Evolutionary conservation across 345 rosid genomes (phyloP), one percentile per base, ranked within the genome.

Genomic region (Excoecaria agallocha): DNA sequence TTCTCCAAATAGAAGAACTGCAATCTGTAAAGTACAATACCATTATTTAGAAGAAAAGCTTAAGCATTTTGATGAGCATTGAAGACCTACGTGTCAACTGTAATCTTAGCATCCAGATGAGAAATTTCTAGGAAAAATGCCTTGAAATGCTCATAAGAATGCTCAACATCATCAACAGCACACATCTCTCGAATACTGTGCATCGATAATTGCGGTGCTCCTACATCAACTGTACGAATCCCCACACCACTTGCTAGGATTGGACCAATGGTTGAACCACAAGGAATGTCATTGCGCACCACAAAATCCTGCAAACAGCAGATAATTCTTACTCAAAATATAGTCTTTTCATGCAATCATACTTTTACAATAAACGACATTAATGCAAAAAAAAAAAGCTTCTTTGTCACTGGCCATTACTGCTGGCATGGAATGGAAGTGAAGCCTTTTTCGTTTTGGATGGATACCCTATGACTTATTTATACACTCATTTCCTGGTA

Each of bases 101-200:
- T 74, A 68, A 95, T 84, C 83, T 88, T 87, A 12, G 84, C 70
- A 69, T 95, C 97, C 66, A 95, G 89, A 74, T 74, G 75, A 79
- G 96, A 72, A 81, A 86, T 83, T 38, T 89, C 97, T 66, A 73
- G 78, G 83, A 91, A 95, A 69, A 87, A 93, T 71, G 94, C 98
- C 90, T 88, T 93, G 89, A 95, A 95, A 77, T 93, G 98, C 75
- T 89, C 82, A n/a, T 90, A 93, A 0, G 99, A 86, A 73, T 91
- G 84, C 72, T 84, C 75, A 70, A 94, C 88, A 13, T 94, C 98
- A 74, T 92, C 96, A 0, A 87, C 91, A 3, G 93, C 96, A 79
- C 98, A 95, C 98, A 93, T 91, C 80, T 95, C 99, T 45, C 99
- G 82, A 61, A 93, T 93, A 80, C 99, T 95, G 81, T 95, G 99